phyloP scores from a whole-genome alignment of 352 stramenopile species.

The Phytopythium boreale region DNA sequence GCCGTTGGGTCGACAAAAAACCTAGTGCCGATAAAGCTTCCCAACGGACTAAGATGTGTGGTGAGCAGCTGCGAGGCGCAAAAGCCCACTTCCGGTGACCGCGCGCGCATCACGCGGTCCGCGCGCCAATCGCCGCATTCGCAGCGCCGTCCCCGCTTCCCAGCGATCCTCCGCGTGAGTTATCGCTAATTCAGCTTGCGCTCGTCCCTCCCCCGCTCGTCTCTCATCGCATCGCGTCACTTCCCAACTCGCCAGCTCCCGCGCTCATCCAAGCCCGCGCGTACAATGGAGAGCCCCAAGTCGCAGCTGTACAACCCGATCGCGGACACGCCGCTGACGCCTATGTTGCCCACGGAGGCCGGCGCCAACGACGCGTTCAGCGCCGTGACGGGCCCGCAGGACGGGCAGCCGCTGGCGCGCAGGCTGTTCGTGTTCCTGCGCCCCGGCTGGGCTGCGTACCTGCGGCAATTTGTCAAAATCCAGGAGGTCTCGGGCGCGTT shows the following conservation, averaged over 20 bases:
- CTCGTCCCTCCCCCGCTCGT: not conserved
- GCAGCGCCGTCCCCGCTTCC: too few species aligned
- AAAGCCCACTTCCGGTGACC: not conserved
- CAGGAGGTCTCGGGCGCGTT: conserved; percentile 88
- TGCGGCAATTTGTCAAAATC: conserved; percentile 67
- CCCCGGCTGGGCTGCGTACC: conserved; percentile 48
- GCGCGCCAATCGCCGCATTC: not conserved
- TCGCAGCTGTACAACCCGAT: conserved; percentile 7
- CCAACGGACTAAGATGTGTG: not conserved
- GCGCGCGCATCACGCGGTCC: not conserved
- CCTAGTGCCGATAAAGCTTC: too few species aligned
- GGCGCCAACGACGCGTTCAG: conserved; percentile 19
- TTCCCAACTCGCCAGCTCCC: not conserved
- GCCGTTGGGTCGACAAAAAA: too few species aligned
- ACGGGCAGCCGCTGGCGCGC: conserved; percentile 42
- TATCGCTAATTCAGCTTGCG: not conserved
- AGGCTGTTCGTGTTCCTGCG: conserved; percentile 53
- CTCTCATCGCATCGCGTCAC: not conserved
- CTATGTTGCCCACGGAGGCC: conserved; percentile 30
- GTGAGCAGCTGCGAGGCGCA: not conserved
- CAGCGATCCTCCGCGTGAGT: not conserved
- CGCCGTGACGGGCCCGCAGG: conserved; percentile 43
- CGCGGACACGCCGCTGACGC: conserved; percentile 7
- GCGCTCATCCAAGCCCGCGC: not conserved
- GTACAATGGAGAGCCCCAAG: conserved; percentile 11